Conservation (phyloP, 2,329 filamentous ascomycete species). For the Ascochyta lentis region DNA sequence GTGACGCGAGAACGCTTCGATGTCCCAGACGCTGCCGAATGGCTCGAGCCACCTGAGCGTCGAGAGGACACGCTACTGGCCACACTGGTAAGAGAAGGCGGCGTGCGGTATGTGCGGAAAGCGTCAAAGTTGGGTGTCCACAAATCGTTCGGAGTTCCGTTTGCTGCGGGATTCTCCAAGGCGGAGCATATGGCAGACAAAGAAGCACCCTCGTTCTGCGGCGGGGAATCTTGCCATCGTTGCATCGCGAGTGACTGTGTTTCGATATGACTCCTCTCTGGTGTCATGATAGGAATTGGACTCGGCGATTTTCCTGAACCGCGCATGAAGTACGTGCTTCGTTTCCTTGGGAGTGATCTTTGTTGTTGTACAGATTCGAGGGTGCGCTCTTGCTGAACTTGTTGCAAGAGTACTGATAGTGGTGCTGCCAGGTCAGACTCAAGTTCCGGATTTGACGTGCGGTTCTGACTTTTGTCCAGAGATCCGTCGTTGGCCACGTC, state of each 20-base stretch:
- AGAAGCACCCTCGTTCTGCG: conserved; percentile 69
- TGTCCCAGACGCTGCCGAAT: conserved; percentile 67
- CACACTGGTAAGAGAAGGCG: conserved; percentile 53
- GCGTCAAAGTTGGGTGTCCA: conserved; percentile 23
- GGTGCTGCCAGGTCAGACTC: conserved; percentile 13
- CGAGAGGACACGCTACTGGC: conserved; percentile 54
- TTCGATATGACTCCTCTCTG: conserved; percentile 3
- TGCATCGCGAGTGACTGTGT: conserved; percentile 57
- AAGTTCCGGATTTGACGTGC: not conserved
- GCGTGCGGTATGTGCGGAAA: conserved; percentile 48
- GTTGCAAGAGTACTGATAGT: conserved; percentile 9
- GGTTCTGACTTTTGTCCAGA: not conserved
- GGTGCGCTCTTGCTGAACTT: conserved; percentile 15
- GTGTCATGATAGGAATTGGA: conserved; percentile 13
- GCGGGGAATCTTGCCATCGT: conserved; percentile 70
- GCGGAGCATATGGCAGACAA: conserved; percentile 68
- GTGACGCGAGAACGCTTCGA: conserved; percentile 49
- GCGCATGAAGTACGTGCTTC: conserved; percentile 16
- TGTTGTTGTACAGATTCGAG: conserved; percentile 6
- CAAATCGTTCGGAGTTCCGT: conserved; percentile 29
- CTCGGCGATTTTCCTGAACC: conserved; percentile 7
- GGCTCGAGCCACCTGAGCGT: conserved; percentile 55
- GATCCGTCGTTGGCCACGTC: not conserved
- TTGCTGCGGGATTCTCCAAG: conserved; percentile 44
- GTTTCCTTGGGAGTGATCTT: conserved; percentile 10